A percentile compares a stretch with the other conserved stretches of the same genome.
These are phyloP conservation scores for Trichoderma arundinaceum DNA, from an alignment of 2,329 filamentous ascomycete species.

Conservation along the genomic window DNA sequence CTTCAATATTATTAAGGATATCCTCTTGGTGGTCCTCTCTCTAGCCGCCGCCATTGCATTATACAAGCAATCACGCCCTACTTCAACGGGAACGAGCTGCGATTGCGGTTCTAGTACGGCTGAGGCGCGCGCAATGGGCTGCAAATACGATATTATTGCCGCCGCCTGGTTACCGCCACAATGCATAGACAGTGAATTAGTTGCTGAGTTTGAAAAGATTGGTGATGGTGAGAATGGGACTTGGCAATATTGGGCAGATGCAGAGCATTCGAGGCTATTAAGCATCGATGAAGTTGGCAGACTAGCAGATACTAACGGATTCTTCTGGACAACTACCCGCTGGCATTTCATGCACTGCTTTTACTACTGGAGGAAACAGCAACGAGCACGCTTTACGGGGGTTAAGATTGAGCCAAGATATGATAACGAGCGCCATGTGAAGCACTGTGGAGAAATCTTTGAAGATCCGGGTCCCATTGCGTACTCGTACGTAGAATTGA, in stretches of 20 bases:
- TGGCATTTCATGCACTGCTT: background rate
- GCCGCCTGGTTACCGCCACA: slow-evolving; percentile 45
- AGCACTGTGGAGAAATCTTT: background rate
- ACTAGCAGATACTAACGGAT: background rate
- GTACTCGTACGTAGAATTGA: background rate
- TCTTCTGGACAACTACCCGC: background rate
- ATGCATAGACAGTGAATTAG: background rate
- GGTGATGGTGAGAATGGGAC: background rate
- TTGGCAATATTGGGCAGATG: background rate
- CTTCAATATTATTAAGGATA: no score
- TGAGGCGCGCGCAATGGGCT: slow-evolving; percentile 40
- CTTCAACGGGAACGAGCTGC: slow-evolving; percentile 32
- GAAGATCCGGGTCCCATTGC: background rate
- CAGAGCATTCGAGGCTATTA: background rate
- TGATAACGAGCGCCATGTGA: background rate
- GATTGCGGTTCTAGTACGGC: slow-evolving; percentile 42
- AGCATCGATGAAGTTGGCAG: background rate
- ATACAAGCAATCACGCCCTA: no score
- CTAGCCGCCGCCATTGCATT: no score
- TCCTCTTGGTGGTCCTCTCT: no score
- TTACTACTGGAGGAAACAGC: background rate
- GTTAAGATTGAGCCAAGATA: background rate
- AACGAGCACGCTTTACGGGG: background rate
- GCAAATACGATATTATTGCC: slow-evolving; percentile 45
- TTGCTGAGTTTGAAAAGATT: background rate